A percentile compares a stretch with the other conserved stretches of the same genome.
phyloP scores from a whole-genome alignment of 169 alveolate species.

The Toxoplasma gondii region DNA sequence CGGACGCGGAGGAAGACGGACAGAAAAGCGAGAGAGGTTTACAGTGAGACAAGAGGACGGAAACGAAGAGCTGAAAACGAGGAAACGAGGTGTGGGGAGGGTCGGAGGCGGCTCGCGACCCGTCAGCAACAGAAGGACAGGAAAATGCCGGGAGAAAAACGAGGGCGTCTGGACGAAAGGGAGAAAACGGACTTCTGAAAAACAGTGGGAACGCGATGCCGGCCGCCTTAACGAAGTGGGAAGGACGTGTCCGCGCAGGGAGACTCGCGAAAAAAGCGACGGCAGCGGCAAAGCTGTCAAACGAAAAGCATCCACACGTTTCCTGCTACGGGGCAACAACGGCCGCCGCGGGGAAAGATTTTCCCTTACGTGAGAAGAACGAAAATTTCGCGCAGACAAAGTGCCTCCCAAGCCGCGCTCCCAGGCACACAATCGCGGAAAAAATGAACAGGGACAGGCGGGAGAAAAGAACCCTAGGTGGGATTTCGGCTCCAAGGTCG shows the following conservation, averaged over 20 bases:
- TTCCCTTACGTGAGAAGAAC: no score
- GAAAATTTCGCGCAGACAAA: no score
- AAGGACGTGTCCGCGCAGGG: background rate
- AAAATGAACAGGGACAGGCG: no score
- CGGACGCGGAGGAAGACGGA: background rate
- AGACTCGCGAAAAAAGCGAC: background rate
- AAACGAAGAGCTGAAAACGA: background rate
- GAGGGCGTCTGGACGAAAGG: background rate
- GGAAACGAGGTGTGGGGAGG: constrained; percentile 1
- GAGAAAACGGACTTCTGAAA: background rate
- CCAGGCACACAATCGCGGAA: no score
- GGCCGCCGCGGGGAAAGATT: no score
- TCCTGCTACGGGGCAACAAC: background rate
- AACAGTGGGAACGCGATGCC: background rate
- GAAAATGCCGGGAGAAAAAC: background rate
- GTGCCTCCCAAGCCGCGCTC: no score
- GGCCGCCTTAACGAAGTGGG: background rate
- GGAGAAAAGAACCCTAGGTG: no score
- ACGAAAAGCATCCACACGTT: background rate
- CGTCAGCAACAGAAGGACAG: background rate
- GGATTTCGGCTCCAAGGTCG: no score
- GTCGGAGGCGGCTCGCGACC: background rate
- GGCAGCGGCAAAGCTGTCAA: background rate
- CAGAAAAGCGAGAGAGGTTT: background rate
- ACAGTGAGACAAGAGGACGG: background rate